Conservation (phyloP, 441 rosid species). For the Euphorbia corollata region DNA sequence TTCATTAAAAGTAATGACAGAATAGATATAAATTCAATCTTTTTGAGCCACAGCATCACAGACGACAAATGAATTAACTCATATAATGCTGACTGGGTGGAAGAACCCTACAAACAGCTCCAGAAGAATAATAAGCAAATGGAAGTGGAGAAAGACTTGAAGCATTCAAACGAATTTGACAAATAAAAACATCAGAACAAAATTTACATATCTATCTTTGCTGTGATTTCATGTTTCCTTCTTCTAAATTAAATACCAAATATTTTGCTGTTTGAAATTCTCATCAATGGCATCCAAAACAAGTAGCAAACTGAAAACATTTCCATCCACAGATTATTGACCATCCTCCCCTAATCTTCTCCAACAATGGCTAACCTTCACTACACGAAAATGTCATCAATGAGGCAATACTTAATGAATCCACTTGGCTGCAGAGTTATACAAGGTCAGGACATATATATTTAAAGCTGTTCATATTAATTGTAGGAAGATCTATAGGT, state of each 20-base stretch:
- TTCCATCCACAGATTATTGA: constrained; percentile 10
- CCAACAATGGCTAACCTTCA: constrained; percentile 10
- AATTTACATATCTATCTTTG: not conserved
- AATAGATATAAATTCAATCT: not conserved
- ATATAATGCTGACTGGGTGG: not conserved
- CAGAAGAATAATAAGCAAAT: not conserved
- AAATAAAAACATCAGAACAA: not conserved
- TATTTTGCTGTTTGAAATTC: constrained; percentile 7
- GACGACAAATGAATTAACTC: not conserved
- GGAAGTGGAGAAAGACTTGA: constrained; percentile 1
- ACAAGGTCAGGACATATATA: constrained; percentile 2
- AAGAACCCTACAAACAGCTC: not conserved
- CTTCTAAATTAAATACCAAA: not conserved
- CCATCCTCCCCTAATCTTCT: constrained; percentile 20
- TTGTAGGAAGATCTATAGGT: not conserved
- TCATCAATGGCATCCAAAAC: not conserved
- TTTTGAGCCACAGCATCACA: constrained; percentile 3
- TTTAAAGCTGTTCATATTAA: constrained; percentile 7
- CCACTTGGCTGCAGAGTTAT: not conserved
- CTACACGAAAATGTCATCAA: constrained; percentile 16
- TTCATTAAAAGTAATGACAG: not conserved
- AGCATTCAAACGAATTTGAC: not conserved
- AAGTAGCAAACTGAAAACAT: constrained; percentile 4
- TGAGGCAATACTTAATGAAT: constrained; percentile 7
- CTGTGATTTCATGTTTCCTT: not conserved